These are phyloP conservation scores for Pyrenophora teres DNA, from an alignment of 2,329 filamentous ascomycete species.

Conservation along the genomic window DNA sequence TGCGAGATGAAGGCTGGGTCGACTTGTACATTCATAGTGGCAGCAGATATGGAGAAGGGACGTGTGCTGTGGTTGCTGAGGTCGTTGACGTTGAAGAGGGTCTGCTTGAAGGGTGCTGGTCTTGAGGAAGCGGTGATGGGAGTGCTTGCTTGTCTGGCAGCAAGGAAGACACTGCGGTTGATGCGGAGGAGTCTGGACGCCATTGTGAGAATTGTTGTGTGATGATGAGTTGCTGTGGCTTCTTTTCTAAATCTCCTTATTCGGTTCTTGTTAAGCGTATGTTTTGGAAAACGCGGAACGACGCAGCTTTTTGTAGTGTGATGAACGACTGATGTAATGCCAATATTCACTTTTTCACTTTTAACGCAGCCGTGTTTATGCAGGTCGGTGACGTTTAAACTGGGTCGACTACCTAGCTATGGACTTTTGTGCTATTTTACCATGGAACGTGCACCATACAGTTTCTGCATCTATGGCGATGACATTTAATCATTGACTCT, in stretches of 20 bases:
- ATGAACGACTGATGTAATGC: conserved; percentile 12
- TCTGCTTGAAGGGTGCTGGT: not conserved
- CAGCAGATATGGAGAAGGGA: conserved; percentile 11
- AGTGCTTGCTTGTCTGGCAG: conserved; percentile 1
- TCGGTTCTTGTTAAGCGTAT: not conserved
- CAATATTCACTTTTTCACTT: not conserved
- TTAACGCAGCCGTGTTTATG: not conserved
- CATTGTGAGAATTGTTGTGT: conserved; percentile 4
- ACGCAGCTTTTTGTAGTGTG: not conserved
- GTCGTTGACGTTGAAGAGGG: conserved; percentile 1
- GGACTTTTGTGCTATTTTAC: not conserved
- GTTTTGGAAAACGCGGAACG: not conserved
- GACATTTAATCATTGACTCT: conserved; percentile 7
- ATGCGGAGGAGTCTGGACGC: conserved; percentile 9
- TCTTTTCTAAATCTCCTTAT: not conserved
- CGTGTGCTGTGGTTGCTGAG: conserved; percentile 11
- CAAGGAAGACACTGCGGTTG: conserved; percentile 6
- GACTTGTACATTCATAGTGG: conserved; percentile 25
- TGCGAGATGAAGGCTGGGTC: conserved; percentile 49
- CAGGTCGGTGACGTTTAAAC: conserved; percentile 8
- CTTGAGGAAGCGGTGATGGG: not conserved
- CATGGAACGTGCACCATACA: conserved; percentile 2
- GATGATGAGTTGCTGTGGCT: not conserved
- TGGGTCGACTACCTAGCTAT: conserved; percentile 2
- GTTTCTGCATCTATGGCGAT: conserved; percentile 11